Conservation (phyloP, 192 early-diverging fungal genomes). For the Backusella psychrophila region DNA sequence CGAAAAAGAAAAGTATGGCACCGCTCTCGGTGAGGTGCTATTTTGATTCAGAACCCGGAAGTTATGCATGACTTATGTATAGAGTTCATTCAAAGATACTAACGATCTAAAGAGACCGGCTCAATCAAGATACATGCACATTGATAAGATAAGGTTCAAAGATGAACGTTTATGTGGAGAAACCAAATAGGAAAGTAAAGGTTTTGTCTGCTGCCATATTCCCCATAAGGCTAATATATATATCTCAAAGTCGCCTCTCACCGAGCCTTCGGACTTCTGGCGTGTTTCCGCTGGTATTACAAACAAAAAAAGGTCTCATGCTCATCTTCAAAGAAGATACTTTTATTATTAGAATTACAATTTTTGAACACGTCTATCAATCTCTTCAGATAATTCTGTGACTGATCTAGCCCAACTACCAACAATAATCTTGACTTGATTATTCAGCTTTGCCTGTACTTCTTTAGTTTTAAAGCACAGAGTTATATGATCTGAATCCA, state of each 20-base stretch:
- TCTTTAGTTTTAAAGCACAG: constrained; percentile 19
- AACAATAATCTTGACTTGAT: constrained; percentile 18
- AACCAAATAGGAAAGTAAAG: background rate
- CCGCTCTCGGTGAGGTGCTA: background rate
- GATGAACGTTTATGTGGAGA: too few species aligned
- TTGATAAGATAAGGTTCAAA: background rate
- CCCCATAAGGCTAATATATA: background rate
- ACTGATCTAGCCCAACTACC: constrained; percentile 25
- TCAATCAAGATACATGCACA: background rate
- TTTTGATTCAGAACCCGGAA: background rate
- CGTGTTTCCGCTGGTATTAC: background rate
- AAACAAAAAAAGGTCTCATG: background rate
- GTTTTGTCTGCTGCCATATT: background rate
- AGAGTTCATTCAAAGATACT: background rate
- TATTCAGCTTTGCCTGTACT: background rate
- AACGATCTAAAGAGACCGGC: background rate
- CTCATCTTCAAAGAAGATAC: background rate
- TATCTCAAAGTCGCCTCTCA: background rate
- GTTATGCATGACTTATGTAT: background rate
- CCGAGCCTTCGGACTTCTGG: background rate
- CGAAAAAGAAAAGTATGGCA: background rate
- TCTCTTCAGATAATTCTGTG: constrained; percentile 13
- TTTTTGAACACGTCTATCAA: constrained; percentile 28
- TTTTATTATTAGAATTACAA: constrained; percentile 14
- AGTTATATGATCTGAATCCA: background rate